Evolutionary conservation across 805 yeast genomes (phyloP).

Genomic region (Blastobotrys muscicola): DNA sequence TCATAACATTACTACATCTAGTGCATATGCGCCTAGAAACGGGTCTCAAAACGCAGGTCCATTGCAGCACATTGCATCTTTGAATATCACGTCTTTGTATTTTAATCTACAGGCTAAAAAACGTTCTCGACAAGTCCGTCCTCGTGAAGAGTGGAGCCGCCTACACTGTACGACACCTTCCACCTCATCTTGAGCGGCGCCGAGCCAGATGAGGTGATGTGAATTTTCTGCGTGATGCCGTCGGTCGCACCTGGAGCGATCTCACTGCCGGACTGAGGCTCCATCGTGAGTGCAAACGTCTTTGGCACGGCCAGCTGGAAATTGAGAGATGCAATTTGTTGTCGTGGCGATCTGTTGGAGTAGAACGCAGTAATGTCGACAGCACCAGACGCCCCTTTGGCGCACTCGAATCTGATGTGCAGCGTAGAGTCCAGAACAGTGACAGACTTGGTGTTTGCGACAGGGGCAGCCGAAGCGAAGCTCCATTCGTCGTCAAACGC

Average conservation of each 20-base stretch:
- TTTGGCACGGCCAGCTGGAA: slow-evolving; percentile 68
- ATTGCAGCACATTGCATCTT: no score
- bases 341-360: slow-evolving; percentile 35
- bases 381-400: slow-evolving; percentile 28
- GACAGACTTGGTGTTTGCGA: slow-evolving; percentile 15
- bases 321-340: slow-evolving; percentile 41
- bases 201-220: slow-evolving; percentile 7
- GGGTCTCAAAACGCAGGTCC: no score
- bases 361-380: slow-evolving; percentile 40
- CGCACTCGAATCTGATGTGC: slow-evolving; percentile 39
- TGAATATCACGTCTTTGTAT: no score
- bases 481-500: slow-evolving; percentile 8
- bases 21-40: no score
- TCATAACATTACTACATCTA: no score
- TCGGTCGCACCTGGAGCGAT: slow-evolving; percentile 40
- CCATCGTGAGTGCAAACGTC: slow-evolving; percentile 44
- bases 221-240: slow-evolving; percentile 46
- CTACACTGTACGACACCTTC: slow-evolving; percentile 50
- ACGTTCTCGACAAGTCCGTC: slow-evolving; percentile 40
- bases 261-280: slow-evolving; percentile 50
- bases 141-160: slow-evolving; percentile 42
- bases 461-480: slow-evolving; percentile 10
- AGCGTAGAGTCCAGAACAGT: slow-evolving; percentile 36
- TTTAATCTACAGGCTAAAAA: not conserved
- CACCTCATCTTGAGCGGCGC: slow-evolving; percentile 60